Evolutionary conservation across 805 yeast genomes (phyloP).

Genomic region (Candida silvicultrix): DNA sequence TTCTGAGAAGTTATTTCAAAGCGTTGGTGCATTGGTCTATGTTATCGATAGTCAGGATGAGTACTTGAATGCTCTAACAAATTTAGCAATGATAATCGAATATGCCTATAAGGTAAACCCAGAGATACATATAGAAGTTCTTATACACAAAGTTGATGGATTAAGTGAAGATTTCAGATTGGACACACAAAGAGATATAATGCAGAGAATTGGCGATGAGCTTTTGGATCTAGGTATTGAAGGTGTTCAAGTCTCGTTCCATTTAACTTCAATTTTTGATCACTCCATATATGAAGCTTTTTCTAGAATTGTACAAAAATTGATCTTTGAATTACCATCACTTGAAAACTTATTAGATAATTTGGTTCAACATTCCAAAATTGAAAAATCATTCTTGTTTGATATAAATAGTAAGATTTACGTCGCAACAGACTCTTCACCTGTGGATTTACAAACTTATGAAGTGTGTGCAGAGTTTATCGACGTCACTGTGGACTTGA

Average conservation of each 20-base stretch:
- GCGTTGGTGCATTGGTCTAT: slow-evolving; percentile 86
- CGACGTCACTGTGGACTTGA: slow-evolving; percentile 87
- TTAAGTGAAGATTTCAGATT: slow-evolving; percentile 87
- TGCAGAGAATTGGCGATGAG: slow-evolving; percentile 94
- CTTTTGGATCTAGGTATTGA: slow-evolving; percentile 83
- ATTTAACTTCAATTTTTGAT: slow-evolving; percentile 89
- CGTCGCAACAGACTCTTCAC: slow-evolving; percentile 93
- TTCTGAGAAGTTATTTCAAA: slow-evolving; percentile 66
- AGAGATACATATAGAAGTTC: slow-evolving; percentile 78
- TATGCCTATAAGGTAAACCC: slow-evolving; percentile 85
- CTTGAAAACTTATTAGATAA: slow-evolving; percentile 86
- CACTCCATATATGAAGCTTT: slow-evolving; percentile 95
- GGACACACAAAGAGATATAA: slow-evolving; percentile 94
- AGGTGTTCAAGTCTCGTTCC: slow-evolving; percentile 86
- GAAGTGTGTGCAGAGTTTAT: slow-evolving; percentile 97
- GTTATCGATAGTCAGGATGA: slow-evolving; percentile 96
- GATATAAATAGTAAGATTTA: slow-evolving; percentile 91
- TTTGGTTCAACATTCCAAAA: slow-evolving; percentile 79
- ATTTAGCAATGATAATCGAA: slow-evolving; percentile 80
- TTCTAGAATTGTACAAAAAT: slow-evolving; percentile 85
- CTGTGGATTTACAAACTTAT: slow-evolving; percentile 91
- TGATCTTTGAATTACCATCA: slow-evolving; percentile 82
- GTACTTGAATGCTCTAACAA: slow-evolving; percentile 84
- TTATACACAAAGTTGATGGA: slow-evolving; percentile 95
- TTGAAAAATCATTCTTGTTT: slow-evolving; percentile 89